These are phyloP conservation scores for Astragalus glycyphyllos DNA, from an alignment of 306 rosid genomes.

Conservation along the genomic window DNA sequence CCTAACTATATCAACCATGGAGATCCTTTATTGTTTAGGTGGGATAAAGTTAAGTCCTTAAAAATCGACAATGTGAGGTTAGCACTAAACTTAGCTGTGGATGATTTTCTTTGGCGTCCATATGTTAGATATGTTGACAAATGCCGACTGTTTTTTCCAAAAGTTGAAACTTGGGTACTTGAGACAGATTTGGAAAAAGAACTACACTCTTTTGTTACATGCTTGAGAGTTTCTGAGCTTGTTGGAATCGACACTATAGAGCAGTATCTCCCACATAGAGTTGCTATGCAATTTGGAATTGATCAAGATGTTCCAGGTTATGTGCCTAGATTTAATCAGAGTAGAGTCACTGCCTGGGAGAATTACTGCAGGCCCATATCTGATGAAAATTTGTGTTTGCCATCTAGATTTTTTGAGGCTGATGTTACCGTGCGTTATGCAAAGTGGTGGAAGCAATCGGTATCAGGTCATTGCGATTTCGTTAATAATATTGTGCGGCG, in stretches of 20 bases:
- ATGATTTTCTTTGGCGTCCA: constrained; percentile 57
- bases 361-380: constrained; percentile 36
- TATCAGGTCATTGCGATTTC: constrained; percentile 6
- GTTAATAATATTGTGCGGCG: neutral
- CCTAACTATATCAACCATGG: neutral
- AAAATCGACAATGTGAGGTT: constrained; percentile 46
- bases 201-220: constrained; percentile 38
- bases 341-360: constrained; percentile 45
- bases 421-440: constrained; percentile 47
- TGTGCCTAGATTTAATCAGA: neutral
- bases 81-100: constrained; percentile 42
- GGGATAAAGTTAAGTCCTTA: constrained; percentile 46
- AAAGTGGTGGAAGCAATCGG: constrained; percentile 39
- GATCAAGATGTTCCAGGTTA: constrained; percentile 62
- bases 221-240: constrained; percentile 51
- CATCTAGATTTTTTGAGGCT: constrained; percentile 43
- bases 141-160: constrained; percentile 35
- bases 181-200: constrained; percentile 36
- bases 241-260: constrained; percentile 49
- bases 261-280: constrained; percentile 61
- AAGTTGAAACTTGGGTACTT: constrained; percentile 41
- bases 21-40: constrained; percentile 46
- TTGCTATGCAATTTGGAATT: constrained; percentile 67
- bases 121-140: constrained; percentile 41
- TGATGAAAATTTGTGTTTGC: constrained; percentile 42